Evolutionary conservation across 208 protist genomes (phyloP).

Genomic region (Spongospora subterranea): DNA sequence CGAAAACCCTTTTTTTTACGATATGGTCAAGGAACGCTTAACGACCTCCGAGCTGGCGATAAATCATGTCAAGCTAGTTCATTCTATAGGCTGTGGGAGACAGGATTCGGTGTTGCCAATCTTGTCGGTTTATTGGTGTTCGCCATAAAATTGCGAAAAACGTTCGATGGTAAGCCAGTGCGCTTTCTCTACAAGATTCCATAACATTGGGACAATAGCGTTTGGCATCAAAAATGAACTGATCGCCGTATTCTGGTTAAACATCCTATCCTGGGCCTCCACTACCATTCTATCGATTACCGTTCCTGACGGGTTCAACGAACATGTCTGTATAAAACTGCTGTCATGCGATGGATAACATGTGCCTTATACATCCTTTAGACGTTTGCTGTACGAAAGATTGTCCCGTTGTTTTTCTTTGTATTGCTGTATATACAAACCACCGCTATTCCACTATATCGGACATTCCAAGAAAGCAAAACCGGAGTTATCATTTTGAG

Average conservation of each 20-base stretch:
- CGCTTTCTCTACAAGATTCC: neutral
- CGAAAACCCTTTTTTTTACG: neutral
- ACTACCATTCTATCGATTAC: neutral
- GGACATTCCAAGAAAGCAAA: neutral
- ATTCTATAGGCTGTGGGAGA: neutral
- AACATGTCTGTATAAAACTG: neutral
- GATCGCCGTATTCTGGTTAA: slow-evolving; percentile 7
- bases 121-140: slow-evolving; percentile 30
- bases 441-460: neutral
- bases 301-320: neutral
- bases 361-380: neutral
- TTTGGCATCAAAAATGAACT: slow-evolving; percentile 57
- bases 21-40: no score
- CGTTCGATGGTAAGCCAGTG: neutral
- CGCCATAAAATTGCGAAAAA: slow-evolving; percentile 21
- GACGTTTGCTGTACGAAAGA: neutral
- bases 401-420: neutral
- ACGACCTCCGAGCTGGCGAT: neutral
- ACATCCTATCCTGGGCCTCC: slow-evolving; percentile 7
- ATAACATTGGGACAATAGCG: neutral
- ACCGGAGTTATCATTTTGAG: neutral
- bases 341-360: neutral
- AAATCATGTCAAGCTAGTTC: neutral
- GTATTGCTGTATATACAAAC: slow-evolving; percentile 42
- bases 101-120: slow-evolving; percentile 6